Evolutionary conservation across 2,329 filamentous ascomycete species (phyloP), one percentile per base, ranked within the genome.

Genomic region (Botryotinia globosa): DNA sequence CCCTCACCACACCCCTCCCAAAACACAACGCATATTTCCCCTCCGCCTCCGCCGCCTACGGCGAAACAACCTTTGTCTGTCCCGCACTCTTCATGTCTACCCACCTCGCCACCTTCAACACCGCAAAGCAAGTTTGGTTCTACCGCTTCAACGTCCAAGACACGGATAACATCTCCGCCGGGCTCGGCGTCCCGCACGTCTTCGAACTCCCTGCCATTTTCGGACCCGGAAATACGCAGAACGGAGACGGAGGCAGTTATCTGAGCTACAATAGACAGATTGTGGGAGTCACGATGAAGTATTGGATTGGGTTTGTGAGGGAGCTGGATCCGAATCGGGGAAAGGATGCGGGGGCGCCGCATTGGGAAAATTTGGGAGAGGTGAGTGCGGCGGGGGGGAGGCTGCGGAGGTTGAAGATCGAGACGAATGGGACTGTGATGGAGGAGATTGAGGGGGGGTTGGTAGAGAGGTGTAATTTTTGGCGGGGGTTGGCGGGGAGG

Each of bases 41-140:
- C 3, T 81, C 83, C 1, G 82, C 83, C 0, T 80, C 83, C 5
- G 80, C 81, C 29, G 80, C 82, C 45, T 80, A 80, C 39, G 86
- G 86, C 7, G 85, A 87, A 72, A 80, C 85, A 12, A 86, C 85
- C 1, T 86, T 87, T 75, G 83, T 80, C 42, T 86, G 85, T 69
- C 83, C 84, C 1, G 82, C 81, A 2, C 82, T 85, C 62, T 80
- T 81, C 62, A 82, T 86, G 65, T 80, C 83, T 0, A 76, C 78
- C 9, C 77, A 78, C 1, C 75, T 79, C 67, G 79, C 81, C 18
- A 69, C 62, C 1, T 78, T 78, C 32, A 73, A 74, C 7, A 76
- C 82, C 69, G 81, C 81, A 25, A 76, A 83, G 62, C 45, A 80
- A 51, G 79, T 81, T 1, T 87, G 84, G 83, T 83, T 83, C 62